Base-by-base conservation (phyloP, 1,139 yeast genomes). In the Kluyveromyces marxianus region DNA sequence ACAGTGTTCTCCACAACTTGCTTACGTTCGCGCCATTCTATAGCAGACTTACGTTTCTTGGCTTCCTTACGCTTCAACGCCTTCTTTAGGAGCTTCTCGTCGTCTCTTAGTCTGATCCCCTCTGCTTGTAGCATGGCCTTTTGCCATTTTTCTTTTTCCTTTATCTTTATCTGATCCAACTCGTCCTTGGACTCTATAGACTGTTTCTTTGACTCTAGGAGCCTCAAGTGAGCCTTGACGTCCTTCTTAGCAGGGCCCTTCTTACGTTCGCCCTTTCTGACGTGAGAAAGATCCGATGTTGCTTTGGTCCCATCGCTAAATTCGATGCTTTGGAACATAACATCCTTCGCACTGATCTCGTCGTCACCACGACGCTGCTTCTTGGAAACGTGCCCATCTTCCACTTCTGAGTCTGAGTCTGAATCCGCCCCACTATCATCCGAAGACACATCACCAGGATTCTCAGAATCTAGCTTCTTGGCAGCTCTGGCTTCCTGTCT, bases 201-300 rank as follows among this genome's bases (percentile, higher is more conserved):
- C 32, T 74, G 74, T 60, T 84, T 85, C 66, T 86, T 86, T 51
- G 76, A 76, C 60, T 89, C 95, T 35, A 89, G 69, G 52, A 82
- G 78, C 54, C 74, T 74, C 54, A 92, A 71, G 67, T 92, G 97
- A 1, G 92, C 96, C 54, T 81, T 80, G 47, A 88, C 69, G 65
- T 92, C 97, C 53, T 81, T 82, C 61, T 81, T 82, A 0, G 96
- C 79, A 4, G 96, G 95, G 0, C 96, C 96, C 65, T 85, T 86
- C 63, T 74, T 76, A 49, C 57, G 58, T 7, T 50, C 49, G 55
- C 74, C 76, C 46, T 76, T 82, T 58, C 92, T 77, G 37, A 86
- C 60, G 43, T 74, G 73, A 41, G 75, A 72, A 52, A 87, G 71
- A 63, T 87, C 95, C 2, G 92, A 80, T 2, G 94, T 83, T n/a